Base-by-base conservation (phyloP, 768 basidiomycete species). In the Coprinellus micaceus region DNA sequence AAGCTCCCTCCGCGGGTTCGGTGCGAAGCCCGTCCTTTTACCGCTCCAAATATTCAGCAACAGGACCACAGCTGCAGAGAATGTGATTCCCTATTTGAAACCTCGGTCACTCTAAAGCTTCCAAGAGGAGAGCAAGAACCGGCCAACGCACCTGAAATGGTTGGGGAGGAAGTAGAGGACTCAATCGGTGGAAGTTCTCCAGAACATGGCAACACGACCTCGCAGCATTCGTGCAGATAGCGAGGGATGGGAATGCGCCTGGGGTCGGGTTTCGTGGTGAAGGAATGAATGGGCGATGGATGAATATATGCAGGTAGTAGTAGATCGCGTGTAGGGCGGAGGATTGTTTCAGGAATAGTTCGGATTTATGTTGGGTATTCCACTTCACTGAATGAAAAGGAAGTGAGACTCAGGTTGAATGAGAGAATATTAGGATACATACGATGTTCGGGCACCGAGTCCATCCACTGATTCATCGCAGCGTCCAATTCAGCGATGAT, bases 151-250 rank as follows among this genome's bases (percentile, higher is more conserved):
- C 80, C 67, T 77, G 75, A 30, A 75, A 37, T 5, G 66, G 61
- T 4, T 74, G 69, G 43, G 74, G 48, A 2, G 74, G 74, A 33
- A 73, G 33, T 13, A 33, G 57, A 4, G 63, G 56, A 25, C 69
- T 64, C 11, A 73, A 67, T 56, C 64, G 69, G 47, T 76, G 70
- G 59, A 75, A 72, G 51, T 71, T 59, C 70, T 91, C 89, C 19
- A 88, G 67, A 26, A 94, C 79, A 64, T 87, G 88, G 37, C 81
- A 82, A 57, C 82, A 86, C 1, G 88, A 89, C 7, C 89, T 77
- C 1, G 92, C 88, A 0, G 92, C 85, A 58, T 92, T 93, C n/a
- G 86, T 84, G 67, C 91, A 93, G 52, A 94, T 92, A 0, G 89
- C 88, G 29, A 93, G 74, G 0, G 90, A 64, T 72, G 87, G 85